Percentiles rank a stretch among this genome's conserved stretches.
These are phyloP conservation scores for Phytophthora fragariae DNA, from an alignment of 352 stramenopile species.

Conservation along the genomic window DNA sequence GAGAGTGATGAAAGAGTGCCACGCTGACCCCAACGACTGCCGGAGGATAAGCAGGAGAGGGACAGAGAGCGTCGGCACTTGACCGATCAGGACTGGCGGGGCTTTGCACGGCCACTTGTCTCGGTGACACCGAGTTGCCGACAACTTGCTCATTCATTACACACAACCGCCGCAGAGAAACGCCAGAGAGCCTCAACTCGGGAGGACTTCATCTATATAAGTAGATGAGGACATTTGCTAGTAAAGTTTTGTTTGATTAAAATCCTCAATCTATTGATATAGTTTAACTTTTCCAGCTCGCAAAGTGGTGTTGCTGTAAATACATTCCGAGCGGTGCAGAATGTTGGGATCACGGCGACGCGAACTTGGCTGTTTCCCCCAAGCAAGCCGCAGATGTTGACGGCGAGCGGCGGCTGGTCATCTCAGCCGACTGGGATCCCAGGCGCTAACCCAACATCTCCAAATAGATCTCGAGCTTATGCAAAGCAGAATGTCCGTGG, in stretches of 20 bases:
- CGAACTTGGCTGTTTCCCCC: neutral
- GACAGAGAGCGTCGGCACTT: slow-evolving; percentile 33
- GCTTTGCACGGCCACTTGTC: slow-evolving; percentile 18
- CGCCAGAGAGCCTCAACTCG: neutral
- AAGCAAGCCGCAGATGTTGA: neutral
- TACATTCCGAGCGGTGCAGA: neutral
- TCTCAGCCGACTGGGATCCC: slow-evolving; percentile 2
- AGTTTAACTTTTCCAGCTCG: neutral
- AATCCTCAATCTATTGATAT: neutral
- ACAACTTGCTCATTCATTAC: slow-evolving; percentile 27
- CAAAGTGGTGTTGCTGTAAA: neutral
- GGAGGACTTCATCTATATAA: too few relatives aligned
- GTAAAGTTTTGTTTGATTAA: too few relatives aligned
- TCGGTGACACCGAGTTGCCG: slow-evolving; percentile 33
- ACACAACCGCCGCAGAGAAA: slow-evolving; percentile 27
- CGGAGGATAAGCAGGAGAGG: slow-evolving; percentile 31
- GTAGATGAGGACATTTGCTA: too few relatives aligned
- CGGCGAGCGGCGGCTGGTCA: slow-evolving; percentile 1
- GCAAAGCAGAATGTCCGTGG: neutral
- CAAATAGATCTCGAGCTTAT: slow-evolving; percentile 3
- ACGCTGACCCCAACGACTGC: slow-evolving; percentile 13
- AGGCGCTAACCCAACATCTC: neutral
- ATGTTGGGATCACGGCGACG: neutral
- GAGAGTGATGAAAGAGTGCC: slow-evolving; percentile 16
- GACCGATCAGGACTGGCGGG: slow-evolving; percentile 21